Base-by-base conservation (phyloP, 495 filamentous ascomycete species). In the Penicillium robsamsonii region DNA sequence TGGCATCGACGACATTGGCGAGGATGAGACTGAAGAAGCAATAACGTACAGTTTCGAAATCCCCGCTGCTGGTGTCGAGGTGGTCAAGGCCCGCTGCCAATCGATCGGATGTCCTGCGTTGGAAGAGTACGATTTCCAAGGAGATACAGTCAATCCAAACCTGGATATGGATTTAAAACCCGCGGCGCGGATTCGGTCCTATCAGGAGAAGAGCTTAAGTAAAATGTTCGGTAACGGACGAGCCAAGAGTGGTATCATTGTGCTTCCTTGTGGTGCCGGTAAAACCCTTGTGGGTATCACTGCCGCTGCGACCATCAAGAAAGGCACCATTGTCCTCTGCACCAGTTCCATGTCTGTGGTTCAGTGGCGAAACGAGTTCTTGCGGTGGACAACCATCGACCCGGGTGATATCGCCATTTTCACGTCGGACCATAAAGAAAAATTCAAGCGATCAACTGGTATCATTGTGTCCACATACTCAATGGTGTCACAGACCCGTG, bases 181-280 rank as follows among this genome's bases (percentile, higher is more conserved):
- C 1, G 61, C 66, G 9, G 66, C 66, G 5, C 51, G 63, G n/a
- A 70, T 70, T 45, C 67, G 69, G 49, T 67, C 58, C 31, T 97
- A 97, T 64, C 95, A 99, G 72, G 94, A 99, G 73, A 93, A 96
- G 74, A 93, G 90, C 61, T 79, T 99, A 29, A 92, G 88, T 73
- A 97, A 99, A 70, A 97, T 99, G 95, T 99, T 99, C 65, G 92
- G 94, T 64, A 99, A 99, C 66, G 92, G 92, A 53, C 84, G 94
- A 67, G 92, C 94, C 20, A 94, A 96, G 73, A 95, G 90, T 73
- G 94, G 95, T 60, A 96, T 99, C 61, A 97, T 99, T 56, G 94
- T 99, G 43, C 70, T 99, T 60, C 94, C 94, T 48, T 99, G 95
- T 72, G 94, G 94, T 40, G 95, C 94, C 12, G 94, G 94, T 31